These are phyloP conservation scores for Hypsizygus marmoreus DNA, from an alignment of 768 basidiomycete genomes.

Conservation along the genomic window DNA sequence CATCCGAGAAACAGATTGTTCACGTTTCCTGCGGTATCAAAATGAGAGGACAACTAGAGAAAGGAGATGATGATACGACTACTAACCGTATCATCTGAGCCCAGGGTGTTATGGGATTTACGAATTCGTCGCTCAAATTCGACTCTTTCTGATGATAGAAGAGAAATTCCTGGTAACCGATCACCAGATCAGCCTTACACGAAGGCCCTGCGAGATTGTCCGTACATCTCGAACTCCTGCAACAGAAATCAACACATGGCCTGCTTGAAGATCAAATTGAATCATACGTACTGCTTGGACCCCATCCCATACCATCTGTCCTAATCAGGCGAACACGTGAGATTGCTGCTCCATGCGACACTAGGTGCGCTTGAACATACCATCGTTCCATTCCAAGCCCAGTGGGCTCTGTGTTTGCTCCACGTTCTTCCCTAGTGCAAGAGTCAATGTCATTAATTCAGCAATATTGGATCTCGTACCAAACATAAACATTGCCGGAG, in stretches of 20 bases:
- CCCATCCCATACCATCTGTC: constrained; percentile 79
- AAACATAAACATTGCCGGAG: constrained; percentile 83
- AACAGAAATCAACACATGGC: constrained; percentile 10
- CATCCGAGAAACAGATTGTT: constrained; percentile 12
- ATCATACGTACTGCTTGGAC: constrained; percentile 71
- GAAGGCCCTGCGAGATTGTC: constrained; percentile 29
- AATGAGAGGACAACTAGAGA: not conserved
- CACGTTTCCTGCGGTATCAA: constrained; percentile 13
- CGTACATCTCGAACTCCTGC: constrained; percentile 56
- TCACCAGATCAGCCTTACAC: constrained; percentile 15
- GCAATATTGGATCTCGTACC: constrained; percentile 30
- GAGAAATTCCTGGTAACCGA: constrained; percentile 63
- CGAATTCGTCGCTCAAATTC: constrained; percentile 54
- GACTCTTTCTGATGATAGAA: constrained; percentile 84
- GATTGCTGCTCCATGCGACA: constrained; percentile 5
- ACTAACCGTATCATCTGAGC: constrained; percentile 71
- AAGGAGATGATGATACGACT: not conserved
- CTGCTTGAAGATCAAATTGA: constrained; percentile 12
- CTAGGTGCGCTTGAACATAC: constrained; percentile 31
- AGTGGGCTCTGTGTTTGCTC: constrained; percentile 78
- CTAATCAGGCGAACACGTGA: constrained; percentile 23
- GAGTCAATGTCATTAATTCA: not conserved
- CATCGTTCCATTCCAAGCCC: constrained; percentile 88
- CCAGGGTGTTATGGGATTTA: constrained; percentile 70
- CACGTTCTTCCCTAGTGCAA: constrained; percentile 68